Conservation (phyloP, 2,329 filamentous ascomycete species). For the Allantophomopsis lycopodina region DNA sequence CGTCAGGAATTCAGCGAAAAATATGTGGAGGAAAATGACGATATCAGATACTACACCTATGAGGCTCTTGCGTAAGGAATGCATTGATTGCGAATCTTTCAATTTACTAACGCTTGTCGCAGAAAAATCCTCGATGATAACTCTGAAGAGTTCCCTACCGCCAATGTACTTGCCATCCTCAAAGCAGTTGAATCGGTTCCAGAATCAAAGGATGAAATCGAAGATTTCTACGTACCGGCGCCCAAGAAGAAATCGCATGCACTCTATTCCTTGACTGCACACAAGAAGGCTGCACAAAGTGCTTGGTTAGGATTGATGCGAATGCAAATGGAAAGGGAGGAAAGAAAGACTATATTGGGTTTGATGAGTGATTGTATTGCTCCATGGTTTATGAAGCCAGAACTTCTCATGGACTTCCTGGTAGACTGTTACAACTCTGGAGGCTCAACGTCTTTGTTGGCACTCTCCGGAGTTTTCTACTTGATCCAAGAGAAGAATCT, state of each 20-base stretch:
- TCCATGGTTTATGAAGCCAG: constrained; percentile 80
- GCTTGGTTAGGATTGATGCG: constrained; percentile 74
- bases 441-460: constrained; percentile 75
- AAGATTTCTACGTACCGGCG: constrained; percentile 51
- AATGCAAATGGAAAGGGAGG: constrained; percentile 50
- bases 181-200: constrained; percentile 59
- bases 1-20: constrained; percentile 63
- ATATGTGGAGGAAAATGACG: constrained; percentile 68
- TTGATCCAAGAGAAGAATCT: constrained; percentile 88
- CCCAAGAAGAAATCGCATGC: constrained; percentile 56
- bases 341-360: constrained; percentile 67
- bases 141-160: constrained; percentile 13
- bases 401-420: constrained; percentile 88
- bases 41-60: constrained; percentile 75
- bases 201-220: constrained; percentile 47
- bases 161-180: constrained; percentile 47
- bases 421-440: constrained; percentile 87
- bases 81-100: constrained; percentile 32
- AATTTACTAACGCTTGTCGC: constrained; percentile 35
- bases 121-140: constrained; percentile 21
- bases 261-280: constrained; percentile 50
- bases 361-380: constrained; percentile 67
- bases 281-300: constrained; percentile 71
- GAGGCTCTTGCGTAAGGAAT: constrained; percentile 52
- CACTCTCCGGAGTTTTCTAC: constrained; percentile 87